Evolutionary conservation across 257 asterid genomes (phyloP).

Genomic region (Nicotiana tomentosiformis): DNA sequence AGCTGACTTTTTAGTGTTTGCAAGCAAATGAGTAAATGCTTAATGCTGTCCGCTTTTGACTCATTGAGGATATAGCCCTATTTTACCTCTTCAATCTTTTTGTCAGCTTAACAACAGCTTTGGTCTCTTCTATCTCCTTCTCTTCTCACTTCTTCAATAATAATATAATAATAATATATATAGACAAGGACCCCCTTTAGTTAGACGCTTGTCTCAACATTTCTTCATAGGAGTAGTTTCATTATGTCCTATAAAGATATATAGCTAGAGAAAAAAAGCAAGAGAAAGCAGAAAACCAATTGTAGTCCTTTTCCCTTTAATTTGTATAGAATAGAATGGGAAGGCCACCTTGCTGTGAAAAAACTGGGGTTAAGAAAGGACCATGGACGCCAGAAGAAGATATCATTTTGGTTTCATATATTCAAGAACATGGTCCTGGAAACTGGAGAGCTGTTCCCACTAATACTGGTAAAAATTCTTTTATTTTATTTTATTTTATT

Average conservation of each 20-base stretch:
- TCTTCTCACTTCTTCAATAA: background rate
- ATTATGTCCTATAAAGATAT: background rate
- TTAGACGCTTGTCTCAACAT: slow-evolving; percentile 35
- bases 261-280: background rate
- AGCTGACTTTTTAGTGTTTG: slow-evolving; percentile 38
- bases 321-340: slow-evolving; percentile 39
- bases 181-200: slow-evolving; percentile 28
- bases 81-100: slow-evolving; percentile 16
- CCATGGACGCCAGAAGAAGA: slow-evolving; percentile 98
- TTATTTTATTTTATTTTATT: background rate
- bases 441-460: slow-evolving; percentile 80
- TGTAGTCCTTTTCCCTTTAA: background rate
- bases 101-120: slow-evolving; percentile 24
- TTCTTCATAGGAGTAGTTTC: slow-evolving; percentile 1
- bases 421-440: slow-evolving; percentile 81
- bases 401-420: slow-evolving; percentile 69
- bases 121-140: slow-evolving; percentile 29
- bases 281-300: background rate
- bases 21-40: slow-evolving; percentile 57
- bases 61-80: slow-evolving; percentile 25
- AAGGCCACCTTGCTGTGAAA: slow-evolving; percentile 84
- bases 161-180: background rate
- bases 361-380: slow-evolving; percentile 73
- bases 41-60: slow-evolving; percentile 62
- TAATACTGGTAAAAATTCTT: slow-evolving; percentile 43